phyloP scores from a whole-genome alignment of 305 asterid species.

The Ajuga reptans region DNA sequence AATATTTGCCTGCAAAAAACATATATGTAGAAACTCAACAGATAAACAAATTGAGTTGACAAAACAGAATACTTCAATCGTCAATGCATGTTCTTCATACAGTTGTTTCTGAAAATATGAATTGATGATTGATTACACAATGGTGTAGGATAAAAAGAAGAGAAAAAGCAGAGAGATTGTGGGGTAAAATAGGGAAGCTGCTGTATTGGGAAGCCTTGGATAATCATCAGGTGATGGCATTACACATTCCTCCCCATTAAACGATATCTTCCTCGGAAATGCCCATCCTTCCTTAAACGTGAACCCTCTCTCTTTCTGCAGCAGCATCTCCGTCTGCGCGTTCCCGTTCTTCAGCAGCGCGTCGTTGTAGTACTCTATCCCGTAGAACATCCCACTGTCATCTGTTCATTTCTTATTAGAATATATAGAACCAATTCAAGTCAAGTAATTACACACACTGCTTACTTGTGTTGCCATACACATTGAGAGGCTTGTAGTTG shows the following conservation, averaged over 20 bases:
- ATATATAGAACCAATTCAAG: neutral
- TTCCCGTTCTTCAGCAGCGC: slow-evolving; percentile 38
- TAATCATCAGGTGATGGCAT: slow-evolving; percentile 53
- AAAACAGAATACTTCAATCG: too few relatives aligned
- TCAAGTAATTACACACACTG: neutral
- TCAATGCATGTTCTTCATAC: too few relatives aligned
- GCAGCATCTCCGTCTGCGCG: slow-evolving; percentile 48
- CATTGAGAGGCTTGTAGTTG: slow-evolving; percentile 34
- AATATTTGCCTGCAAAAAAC: too few relatives aligned
- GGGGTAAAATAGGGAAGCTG: neutral
- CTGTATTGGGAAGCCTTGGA: slow-evolving; percentile 18
- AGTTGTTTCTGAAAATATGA: too few relatives aligned
- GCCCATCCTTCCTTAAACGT: slow-evolving; percentile 54
- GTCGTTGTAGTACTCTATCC: slow-evolving; percentile 45
- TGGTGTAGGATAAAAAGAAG: neutral
- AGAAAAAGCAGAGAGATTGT: neutral
- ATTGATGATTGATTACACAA: too few relatives aligned
- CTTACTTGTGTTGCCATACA: slow-evolving; percentile 41
- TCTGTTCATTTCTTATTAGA: slow-evolving; percentile 20
- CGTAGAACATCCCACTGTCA: slow-evolving; percentile 54
- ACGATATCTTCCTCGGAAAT: slow-evolving; percentile 44
- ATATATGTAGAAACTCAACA: too few relatives aligned
- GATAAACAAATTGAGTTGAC: too few relatives aligned
- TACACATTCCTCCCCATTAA: slow-evolving; percentile 51
- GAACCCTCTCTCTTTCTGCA: slow-evolving; percentile 41